A percentile compares a stretch with the other conserved stretches of the same genome.
Evolutionary conservation across 306 rosid species (phyloP).

Genomic region (Oxytropis ochrocephala): DNA sequence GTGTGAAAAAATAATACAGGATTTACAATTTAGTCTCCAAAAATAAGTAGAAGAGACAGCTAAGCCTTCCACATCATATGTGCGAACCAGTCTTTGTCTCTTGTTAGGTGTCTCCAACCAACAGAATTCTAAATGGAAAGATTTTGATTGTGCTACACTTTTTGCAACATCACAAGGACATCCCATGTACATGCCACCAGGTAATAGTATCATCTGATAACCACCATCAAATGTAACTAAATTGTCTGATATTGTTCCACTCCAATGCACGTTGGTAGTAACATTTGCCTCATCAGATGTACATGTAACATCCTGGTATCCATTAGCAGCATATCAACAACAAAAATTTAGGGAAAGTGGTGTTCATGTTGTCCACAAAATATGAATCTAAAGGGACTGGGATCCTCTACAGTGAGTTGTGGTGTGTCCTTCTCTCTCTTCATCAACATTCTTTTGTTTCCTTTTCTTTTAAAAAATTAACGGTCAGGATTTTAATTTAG

Average conservation of each 20-base stretch:
- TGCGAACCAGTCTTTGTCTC: slow-evolving; percentile 87
- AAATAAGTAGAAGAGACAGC: slow-evolving; percentile 91
- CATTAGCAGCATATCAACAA: slow-evolving; percentile 6
- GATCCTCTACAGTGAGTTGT: too few relatives aligned
- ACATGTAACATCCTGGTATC: slow-evolving; percentile 57
- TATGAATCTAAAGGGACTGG: too few relatives aligned
- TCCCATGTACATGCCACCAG: slow-evolving; percentile 95
- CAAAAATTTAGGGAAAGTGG: background rate
- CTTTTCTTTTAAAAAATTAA: too few relatives aligned
- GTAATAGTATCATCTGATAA: slow-evolving; percentile 72
- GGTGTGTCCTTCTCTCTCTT: too few relatives aligned
- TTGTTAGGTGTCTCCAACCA: slow-evolving; percentile 72
- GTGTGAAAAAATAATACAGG: background rate
- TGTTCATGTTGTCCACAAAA: background rate
- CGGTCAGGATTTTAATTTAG: too few relatives aligned
- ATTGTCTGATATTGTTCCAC: slow-evolving; percentile 55
- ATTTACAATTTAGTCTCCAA: slow-evolving; percentile 55
- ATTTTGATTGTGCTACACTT: slow-evolving; percentile 55
- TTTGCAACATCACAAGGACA: slow-evolving; percentile 76
- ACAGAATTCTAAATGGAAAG: slow-evolving; percentile 95
- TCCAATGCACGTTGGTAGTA: slow-evolving; percentile 81
- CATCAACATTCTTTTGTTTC: too few relatives aligned
- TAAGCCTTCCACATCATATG: slow-evolving; percentile 84
- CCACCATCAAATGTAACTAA: slow-evolving; percentile 67
- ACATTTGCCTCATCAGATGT: slow-evolving; percentile 44